These are phyloP conservation scores for Salvia hispanica DNA, from an alignment of 257 asterid genomes.

Conservation along the genomic window DNA sequence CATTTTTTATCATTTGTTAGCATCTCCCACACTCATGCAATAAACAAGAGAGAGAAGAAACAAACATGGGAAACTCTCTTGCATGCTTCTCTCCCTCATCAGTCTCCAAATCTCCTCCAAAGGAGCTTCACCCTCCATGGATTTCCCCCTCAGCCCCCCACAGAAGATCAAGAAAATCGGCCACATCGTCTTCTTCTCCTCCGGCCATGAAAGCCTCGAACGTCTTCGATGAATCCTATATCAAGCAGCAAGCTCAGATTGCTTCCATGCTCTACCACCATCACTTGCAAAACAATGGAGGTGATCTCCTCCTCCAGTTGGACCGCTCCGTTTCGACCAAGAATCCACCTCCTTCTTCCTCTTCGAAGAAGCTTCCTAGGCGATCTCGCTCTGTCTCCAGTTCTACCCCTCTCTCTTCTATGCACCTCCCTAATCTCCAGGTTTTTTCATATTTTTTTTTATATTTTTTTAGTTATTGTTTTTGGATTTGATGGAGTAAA, in stretches of 20 bases:
- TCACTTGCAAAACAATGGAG: constrained; percentile 48
- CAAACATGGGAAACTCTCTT: constrained; percentile 54
- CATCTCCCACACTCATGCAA: constrained; percentile 7
- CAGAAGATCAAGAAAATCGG: constrained; percentile 43
- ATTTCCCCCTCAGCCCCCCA: constrained; percentile 32
- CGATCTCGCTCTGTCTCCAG: constrained; percentile 49
- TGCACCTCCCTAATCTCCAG: constrained; percentile 44
- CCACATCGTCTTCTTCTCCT: constrained; percentile 24
- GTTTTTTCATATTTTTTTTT: constrained; percentile 18
- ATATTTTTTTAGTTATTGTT: not conserved
- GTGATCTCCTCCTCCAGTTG: constrained; percentile 40
- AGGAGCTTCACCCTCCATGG: constrained; percentile 50
- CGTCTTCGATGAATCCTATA: constrained; percentile 46
- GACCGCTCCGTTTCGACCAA: constrained; percentile 58
- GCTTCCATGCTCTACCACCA: constrained; percentile 62
- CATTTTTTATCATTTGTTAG: constrained; percentile 9
- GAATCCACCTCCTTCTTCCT: constrained; percentile 37
- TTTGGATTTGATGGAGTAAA: not conserved
- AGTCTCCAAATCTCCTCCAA: constrained; percentile 31
- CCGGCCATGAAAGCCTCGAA: constrained; percentile 29
- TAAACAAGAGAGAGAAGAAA: not conserved
- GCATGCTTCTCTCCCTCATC: constrained; percentile 50
- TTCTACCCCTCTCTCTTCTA: constrained; percentile 38
- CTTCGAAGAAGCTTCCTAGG: constrained; percentile 38
- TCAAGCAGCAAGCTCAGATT: constrained; percentile 58